phyloP scores from a whole-genome alignment of 768 basidiomycete genomes.

The Leccinum broughii region DNA sequence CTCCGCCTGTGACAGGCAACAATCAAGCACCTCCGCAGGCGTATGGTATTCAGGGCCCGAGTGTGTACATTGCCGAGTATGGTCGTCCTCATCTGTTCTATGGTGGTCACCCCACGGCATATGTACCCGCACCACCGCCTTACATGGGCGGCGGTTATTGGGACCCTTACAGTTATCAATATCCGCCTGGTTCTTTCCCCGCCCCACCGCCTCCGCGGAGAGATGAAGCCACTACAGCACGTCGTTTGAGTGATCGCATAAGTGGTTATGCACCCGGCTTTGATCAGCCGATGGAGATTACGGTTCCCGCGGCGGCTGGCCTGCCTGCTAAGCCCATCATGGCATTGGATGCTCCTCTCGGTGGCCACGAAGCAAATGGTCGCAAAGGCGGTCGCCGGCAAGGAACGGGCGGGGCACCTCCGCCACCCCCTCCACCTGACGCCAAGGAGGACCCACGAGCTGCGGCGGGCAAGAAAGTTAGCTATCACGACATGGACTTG shows the following conservation, averaged over 20 bases:
- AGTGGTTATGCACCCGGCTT: constrained; percentile 66
- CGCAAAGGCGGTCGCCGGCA: constrained; percentile 40
- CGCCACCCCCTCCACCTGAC: constrained; percentile 82
- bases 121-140: constrained; percentile 39
- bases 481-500: constrained; percentile 95
- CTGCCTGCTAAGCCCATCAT: constrained; percentile 77
- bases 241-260: constrained; percentile 78
- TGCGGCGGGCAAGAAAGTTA: constrained; percentile 83
- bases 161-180: constrained; percentile 48
- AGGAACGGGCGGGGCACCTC: constrained; percentile 49
- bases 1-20: constrained; percentile 67
- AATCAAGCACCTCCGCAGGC: constrained; percentile 82
- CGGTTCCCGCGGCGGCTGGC: constrained; percentile 65
- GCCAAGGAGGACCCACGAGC: constrained; percentile 93
- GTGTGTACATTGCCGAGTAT: constrained; percentile 51
- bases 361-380: constrained; percentile 33
- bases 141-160: constrained; percentile 43
- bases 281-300: constrained; percentile 41
- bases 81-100: constrained; percentile 41
- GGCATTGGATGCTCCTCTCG: constrained; percentile 53
- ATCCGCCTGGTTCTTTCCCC: constrained; percentile 38
- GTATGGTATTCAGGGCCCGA: constrained; percentile 70
- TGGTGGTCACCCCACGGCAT: constrained; percentile 37
- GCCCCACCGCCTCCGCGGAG: constrained; percentile 47
- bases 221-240: constrained; percentile 56